phyloP scores from a whole-genome alignment of 2,329 filamentous ascomycete species.

The Xylaria sp. region DNA sequence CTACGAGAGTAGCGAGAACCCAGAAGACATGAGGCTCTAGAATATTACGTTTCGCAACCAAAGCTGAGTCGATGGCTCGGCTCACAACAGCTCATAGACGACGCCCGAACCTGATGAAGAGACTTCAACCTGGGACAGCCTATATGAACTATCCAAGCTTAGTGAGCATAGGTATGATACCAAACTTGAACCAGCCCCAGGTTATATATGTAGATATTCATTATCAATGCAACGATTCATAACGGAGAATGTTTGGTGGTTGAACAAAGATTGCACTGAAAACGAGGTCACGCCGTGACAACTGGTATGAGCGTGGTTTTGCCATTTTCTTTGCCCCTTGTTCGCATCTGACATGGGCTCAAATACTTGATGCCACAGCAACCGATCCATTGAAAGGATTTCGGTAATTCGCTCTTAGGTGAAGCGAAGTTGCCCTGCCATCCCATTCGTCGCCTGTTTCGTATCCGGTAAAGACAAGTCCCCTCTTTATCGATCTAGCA shows the following conservation, averaged over 20 bases:
- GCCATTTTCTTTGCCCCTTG: constrained; percentile 1
- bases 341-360: background rate
- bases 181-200: background rate
- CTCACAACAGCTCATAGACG: background rate
- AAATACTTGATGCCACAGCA: constrained; percentile 21
- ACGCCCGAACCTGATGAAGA: background rate
- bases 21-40: constrained; percentile 54
- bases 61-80: background rate
- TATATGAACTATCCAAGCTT: background rate
- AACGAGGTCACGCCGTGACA: background rate
- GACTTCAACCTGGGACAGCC: background rate
- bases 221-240: constrained; percentile 10
- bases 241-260: constrained; percentile 3
- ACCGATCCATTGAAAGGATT: constrained; percentile 22
- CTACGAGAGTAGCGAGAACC: constrained; percentile 61
- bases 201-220: background rate
- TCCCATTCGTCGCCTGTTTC: background rate
- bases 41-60: constrained; percentile 40
- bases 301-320: background rate
- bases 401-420: constrained; percentile 4
- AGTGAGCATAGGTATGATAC: constrained; percentile 3
- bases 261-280: constrained; percentile 10
- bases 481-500: constrained; percentile 2
- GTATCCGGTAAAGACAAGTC: constrained; percentile 16
- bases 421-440: constrained; percentile 16